Evolutionary conservation across 345 rosid species (phyloP), one percentile per base, ranked within the genome.

Genomic region (Geranium rotundifolium): DNA sequence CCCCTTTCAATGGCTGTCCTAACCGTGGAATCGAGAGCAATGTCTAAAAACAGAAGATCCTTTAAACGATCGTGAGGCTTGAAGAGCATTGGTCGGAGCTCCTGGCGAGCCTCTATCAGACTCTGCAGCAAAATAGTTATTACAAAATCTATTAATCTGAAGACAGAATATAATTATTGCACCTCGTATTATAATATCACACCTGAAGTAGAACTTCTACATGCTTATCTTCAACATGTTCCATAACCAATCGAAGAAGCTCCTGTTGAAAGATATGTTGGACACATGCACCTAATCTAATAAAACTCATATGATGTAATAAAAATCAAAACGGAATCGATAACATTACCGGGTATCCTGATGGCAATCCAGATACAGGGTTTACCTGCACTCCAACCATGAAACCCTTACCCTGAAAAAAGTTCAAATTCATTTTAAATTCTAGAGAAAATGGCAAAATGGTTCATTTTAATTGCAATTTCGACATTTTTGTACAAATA

Each of bases 351-450:
- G 85, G 92, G 74, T 85, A 86, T 72, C 92, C 95, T 60, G 96
- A 81, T 72, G 99, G 96, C 85, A 93, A 79, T 80, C 88, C 95
- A 29, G 88, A 57, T 67, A 90, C 34, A 60, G 96, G 91, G 84
- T 85, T 93, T 76, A 90, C 82, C 65, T 86, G 79, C 81, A 93
- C 99, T 54, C 99, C 97, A 71, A 93, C 99, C 99, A 93, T 93
- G 87, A 93, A 93, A 65, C 99, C 99, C 82, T 85, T 76, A 59
- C 97, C 97, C 99, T 90, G 81, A 69, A 73, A 70, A 65, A 67
- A 64, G 65, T 69, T 29, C 59, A 72, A 63, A 50, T 59, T 31
- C 37, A 58, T 63, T 46, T 34, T 12, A 46, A 46, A 46, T 46
- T 46, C 16, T 46, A 46, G 8, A 14, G 16, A 46, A 7, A 14